Base-by-base conservation (phyloP, 768 basidiomycete genomes). In the Amanita polypyramis region DNA sequence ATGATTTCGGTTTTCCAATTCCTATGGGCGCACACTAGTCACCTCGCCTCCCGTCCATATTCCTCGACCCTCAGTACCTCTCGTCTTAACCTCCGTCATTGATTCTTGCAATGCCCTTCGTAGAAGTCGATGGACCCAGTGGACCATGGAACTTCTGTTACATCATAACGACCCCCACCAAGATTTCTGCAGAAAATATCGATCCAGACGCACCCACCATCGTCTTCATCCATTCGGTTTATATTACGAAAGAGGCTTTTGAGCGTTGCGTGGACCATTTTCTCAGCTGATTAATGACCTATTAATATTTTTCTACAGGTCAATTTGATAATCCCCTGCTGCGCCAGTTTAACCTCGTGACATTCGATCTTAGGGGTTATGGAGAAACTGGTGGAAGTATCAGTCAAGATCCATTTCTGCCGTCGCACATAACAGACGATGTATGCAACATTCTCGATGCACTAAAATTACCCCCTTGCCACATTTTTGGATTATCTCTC, bases 291-390 rank as follows among this genome's bases (percentile, higher is more conserved):
- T 14, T 45, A 8, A 40, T 36, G 8, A 2, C 20, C 2, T 21
- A 29, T 41, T 41, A 19, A 41, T 20, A 41, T 29, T 23, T 6
- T 4, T 11, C 20, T 20, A 10, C 32, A 68, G 68, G 54, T 34
- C 68, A 70, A 50, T 70, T 70, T 39, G 46, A 61, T 2, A 66
- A 69, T 51, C 58, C 60, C 21, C 51, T 49, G 6, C 56, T 69
- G 8, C 58, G 69, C 23, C 60, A 61, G 29, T 69, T 68, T 56
- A 70, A 69, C 51, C 62, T 68, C 9, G 54, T 70, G n/a, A 58
- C 58, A 17, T 44, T 69, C 17, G 66, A 70, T 38, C 53, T 62
- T 41, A 65, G 66, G n/a, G 57, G 55, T 1, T 58, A 58, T 51
- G 69, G 68, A 9, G 55, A 58, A 9, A 66, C 68, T 8, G 52